Evolutionary conservation across 1,284 basidiomycete genomes (phyloP).

Genomic region (Cutaneotrichosporon spelunceum): DNA sequence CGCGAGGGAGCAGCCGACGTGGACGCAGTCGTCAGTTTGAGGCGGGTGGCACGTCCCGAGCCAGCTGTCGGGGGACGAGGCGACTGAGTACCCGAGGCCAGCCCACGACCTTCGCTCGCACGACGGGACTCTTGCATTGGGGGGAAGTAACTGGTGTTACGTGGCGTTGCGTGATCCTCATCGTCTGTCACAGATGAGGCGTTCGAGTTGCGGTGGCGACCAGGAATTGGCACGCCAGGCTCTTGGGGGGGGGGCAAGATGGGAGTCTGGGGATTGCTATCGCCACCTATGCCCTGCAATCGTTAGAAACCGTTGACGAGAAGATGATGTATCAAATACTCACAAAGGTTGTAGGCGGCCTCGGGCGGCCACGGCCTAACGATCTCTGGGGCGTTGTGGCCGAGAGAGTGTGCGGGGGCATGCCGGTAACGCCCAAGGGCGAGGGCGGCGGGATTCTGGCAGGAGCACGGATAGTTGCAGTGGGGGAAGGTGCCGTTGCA

Average conservation of each 20-base stretch:
- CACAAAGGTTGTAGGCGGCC: conserved; percentile 12
- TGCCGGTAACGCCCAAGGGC: conserved; percentile 5
- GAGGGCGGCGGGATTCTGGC: neutral
- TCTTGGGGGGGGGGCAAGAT: conserved; percentile 11
- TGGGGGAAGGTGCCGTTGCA: conserved; percentile 1
- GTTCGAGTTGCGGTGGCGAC: conserved; percentile 1
- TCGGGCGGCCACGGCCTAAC: conserved; percentile 12
- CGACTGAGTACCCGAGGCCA: neutral
- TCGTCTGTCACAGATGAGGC: conserved; percentile 3
- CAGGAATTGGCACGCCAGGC: conserved; percentile 9
- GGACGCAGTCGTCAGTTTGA: conserved; percentile 6
- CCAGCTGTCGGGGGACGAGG: neutral
- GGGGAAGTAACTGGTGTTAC: conserved; percentile 17
- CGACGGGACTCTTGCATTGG: conserved; percentile 10
- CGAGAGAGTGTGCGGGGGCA: neutral
- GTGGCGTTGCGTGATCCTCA: conserved; percentile 17
- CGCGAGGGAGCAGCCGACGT: conserved; percentile 14
- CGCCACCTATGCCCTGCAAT: conserved; percentile 5
- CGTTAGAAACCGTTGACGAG: neutral
- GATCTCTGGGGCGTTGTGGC: conserved; percentile 2
- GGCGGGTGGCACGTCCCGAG: conserved; percentile 10
- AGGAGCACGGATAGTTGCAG: conserved; percentile 7
- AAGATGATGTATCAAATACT: neutral
- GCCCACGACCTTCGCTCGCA: conserved; percentile 12
- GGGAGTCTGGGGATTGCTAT: conserved; percentile 7